These are phyloP conservation scores for Auricularia sp. DNA, from an alignment of 768 basidiomycete genomes.

Conservation along the genomic window DNA sequence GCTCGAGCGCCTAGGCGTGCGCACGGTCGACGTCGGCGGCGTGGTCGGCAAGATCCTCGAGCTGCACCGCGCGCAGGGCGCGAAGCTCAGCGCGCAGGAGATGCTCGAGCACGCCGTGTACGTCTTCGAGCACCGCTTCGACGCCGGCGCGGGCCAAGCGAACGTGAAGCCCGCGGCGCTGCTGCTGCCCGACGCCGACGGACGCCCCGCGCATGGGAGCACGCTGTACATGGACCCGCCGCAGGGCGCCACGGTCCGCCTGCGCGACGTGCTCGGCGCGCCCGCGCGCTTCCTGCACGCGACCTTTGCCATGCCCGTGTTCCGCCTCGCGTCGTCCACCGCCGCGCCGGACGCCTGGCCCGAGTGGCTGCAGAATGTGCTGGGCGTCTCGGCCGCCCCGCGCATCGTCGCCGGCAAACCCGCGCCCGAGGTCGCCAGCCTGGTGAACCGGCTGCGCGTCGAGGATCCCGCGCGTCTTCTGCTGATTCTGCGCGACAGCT, in stretches of 20 bases:
- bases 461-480: background rate
- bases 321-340: background rate
- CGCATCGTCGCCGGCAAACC: background rate
- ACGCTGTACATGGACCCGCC: background rate
- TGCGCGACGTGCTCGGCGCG: background rate
- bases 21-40: background rate
- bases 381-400: background rate
- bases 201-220: background rate
- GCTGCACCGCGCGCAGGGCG: background rate
- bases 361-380: background rate
- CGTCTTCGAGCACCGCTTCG: background rate
- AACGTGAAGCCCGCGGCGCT: background rate
- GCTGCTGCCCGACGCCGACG: background rate
- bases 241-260: background rate
- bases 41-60: background rate
- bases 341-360: background rate
- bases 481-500: background rate
- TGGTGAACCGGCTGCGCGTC: background rate
- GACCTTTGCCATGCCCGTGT: background rate
- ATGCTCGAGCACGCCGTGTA: background rate
- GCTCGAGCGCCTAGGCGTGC: background rate
- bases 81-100: background rate
- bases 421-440: background rate
- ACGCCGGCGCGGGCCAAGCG: background rate
- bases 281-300: background rate